phyloP scores from a whole-genome alignment of 345 rosid genomes.

The Pistacia integerrima region DNA sequence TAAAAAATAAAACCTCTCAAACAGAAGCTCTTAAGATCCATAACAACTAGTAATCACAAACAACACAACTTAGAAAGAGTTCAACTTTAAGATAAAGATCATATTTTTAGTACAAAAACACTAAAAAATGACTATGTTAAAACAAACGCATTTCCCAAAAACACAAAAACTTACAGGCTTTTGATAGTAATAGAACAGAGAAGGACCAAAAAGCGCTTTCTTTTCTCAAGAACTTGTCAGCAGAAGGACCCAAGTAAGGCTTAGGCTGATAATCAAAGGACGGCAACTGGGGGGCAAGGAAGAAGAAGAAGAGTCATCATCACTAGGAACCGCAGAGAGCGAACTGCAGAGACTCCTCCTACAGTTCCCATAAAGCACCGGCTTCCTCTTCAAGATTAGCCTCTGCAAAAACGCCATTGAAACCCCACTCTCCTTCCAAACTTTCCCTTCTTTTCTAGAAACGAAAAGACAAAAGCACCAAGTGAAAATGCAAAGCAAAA shows the following conservation, averaged over 20 bases:
- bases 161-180: slow-evolving; percentile 63
- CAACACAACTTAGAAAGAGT: not conserved
- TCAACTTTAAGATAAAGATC: not conserved
- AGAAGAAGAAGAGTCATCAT: not conserved
- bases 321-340: no score
- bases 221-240: slow-evolving; percentile 72
- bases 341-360: not conserved
- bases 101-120: not conserved
- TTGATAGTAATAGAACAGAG: slow-evolving; percentile 81
- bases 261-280: slow-evolving; percentile 66
- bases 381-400: slow-evolving; percentile 38
- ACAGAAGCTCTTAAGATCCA: no score
- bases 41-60: not conserved
- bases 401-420: slow-evolving; percentile 39
- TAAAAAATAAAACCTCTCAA: slow-evolving; percentile 18
- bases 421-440: not conserved
- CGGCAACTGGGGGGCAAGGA: slow-evolving; percentile 59
- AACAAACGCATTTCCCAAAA: not conserved
- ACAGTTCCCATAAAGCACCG: not conserved
- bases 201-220: slow-evolving; percentile 83
- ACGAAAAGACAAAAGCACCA: no score
- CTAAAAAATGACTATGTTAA: no score
- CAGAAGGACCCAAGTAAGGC: slow-evolving; percentile 72
- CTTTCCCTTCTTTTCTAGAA: no score
- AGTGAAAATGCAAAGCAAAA: not conserved